Evolutionary conservation across 2,329 filamentous ascomycete genomes (phyloP).

Genomic region (Moelleriella libera): DNA sequence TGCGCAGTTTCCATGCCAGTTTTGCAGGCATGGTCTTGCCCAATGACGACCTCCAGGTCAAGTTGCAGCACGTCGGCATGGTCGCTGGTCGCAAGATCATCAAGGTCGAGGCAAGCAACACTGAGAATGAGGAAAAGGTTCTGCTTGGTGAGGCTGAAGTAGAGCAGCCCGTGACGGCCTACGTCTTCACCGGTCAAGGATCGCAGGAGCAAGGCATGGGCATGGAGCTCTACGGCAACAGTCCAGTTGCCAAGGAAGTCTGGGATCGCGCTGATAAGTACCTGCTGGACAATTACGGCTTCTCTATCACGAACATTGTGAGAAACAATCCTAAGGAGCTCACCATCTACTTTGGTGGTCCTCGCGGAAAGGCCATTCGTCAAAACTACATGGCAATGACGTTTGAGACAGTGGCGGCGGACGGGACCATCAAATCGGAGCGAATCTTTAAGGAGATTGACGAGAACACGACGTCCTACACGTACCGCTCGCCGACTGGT

Average conservation of each 20-base stretch:
- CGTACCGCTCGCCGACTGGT: slow-evolving; percentile 88
- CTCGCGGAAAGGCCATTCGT: slow-evolving; percentile 90
- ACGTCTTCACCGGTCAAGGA: slow-evolving; percentile 96
- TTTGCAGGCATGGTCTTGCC: slow-evolving; percentile 98
- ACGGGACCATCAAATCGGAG: slow-evolving; percentile 92
- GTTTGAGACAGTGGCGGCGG: slow-evolving; percentile 89
- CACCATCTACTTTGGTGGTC: slow-evolving; percentile 94
- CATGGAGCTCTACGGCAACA: slow-evolving; percentile 95
- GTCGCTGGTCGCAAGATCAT: slow-evolving; percentile 97
- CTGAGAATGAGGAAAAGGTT: slow-evolving; percentile 93
- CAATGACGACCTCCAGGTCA: slow-evolving; percentile 89
- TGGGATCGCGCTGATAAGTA: slow-evolving; percentile 98
- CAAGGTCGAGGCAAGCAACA: slow-evolving; percentile 93
- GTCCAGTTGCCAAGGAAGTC: slow-evolving; percentile 86
- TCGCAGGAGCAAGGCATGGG: slow-evolving; percentile 99
- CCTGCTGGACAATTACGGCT: slow-evolving; percentile 96
- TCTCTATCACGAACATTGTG: slow-evolving; percentile 97
- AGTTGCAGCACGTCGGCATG: slow-evolving; percentile 94
- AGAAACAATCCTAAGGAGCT: slow-evolving; percentile 99
- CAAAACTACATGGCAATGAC: slow-evolving; percentile 99
- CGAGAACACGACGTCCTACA: slow-evolving; percentile 89
- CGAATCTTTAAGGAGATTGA: slow-evolving; percentile 98
- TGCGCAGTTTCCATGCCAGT: slow-evolving; percentile 91
- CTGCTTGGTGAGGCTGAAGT: slow-evolving; percentile 91
- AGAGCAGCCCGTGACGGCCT: slow-evolving; percentile 90